These are phyloP conservation scores for Leccinum boreale DNA, from an alignment of 768 basidiomycete genomes.

Conservation along the genomic window DNA sequence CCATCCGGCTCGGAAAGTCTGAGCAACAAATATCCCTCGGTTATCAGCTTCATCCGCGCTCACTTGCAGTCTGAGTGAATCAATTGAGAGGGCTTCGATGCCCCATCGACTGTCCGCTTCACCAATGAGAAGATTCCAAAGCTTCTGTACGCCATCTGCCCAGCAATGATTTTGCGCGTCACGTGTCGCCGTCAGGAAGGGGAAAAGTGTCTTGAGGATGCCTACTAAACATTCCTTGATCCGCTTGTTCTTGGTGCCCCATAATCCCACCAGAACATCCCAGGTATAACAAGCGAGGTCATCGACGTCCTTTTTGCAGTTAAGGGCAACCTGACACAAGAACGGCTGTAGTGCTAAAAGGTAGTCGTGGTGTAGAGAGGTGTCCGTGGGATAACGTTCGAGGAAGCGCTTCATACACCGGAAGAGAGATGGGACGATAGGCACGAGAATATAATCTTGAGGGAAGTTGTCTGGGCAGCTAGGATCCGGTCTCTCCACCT, in stretches of 20 bases:
- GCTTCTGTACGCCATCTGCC: conserved; percentile 45
- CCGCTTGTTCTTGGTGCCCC: conserved; percentile 73
- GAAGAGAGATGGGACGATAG: conserved; percentile 49
- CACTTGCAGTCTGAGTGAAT: conserved; percentile 57
- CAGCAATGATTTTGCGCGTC: conserved; percentile 36
- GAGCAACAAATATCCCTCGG: conserved; percentile 51
- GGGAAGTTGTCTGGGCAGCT: conserved; percentile 29
- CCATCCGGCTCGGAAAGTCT: conserved; percentile 70
- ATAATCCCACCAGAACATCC: conserved; percentile 62
- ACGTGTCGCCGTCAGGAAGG: conserved; percentile 53
- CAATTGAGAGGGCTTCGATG: conserved; percentile 60
- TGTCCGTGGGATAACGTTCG: conserved; percentile 62
- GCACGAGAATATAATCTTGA: conserved; percentile 22
- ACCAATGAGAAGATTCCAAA: conserved; percentile 55
- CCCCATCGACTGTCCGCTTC: conserved; percentile 67
- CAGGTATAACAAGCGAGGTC: conserved; percentile 62
- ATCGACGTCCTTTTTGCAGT: conserved; percentile 56
- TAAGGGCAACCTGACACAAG: conserved; percentile 76
- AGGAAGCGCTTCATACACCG: conserved; percentile 61
- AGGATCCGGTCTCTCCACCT: conserved; percentile 28
- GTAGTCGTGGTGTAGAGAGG: conserved; percentile 75
- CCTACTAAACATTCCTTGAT: conserved; percentile 79
- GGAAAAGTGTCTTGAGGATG: conserved; percentile 69
- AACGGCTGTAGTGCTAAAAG: conserved; percentile 64
- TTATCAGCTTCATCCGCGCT: conserved; percentile 18